phyloP scores from a whole-genome alignment of 2,329 filamentous ascomycete species.

The Chrysoporthe puriensis region DNA sequence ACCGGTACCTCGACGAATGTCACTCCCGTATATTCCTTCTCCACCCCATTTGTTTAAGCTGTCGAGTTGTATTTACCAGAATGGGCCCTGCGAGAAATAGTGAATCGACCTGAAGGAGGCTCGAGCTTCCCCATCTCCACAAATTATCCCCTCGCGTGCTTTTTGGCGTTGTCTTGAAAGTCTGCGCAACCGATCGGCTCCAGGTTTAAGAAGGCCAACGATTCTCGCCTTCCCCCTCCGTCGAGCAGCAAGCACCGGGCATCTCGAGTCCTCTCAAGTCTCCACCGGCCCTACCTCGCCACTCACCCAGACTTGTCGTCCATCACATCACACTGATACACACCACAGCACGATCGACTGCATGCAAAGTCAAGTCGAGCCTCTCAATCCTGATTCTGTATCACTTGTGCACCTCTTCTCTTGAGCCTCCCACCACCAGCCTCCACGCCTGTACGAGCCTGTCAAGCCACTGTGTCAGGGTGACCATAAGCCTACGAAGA shows the following conservation, averaged over 20 bases:
- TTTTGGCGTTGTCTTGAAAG: conserved; percentile 48
- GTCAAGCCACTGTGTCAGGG: conserved; percentile 31
- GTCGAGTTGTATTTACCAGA: conserved; percentile 28
- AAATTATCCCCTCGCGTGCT: conserved; percentile 38
- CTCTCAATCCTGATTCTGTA: conserved; percentile 26
- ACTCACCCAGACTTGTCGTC: neutral
- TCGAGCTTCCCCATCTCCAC: conserved; percentile 41
- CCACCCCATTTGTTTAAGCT: conserved; percentile 16
- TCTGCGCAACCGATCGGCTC: conserved; percentile 45
- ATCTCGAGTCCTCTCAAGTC: conserved; percentile 26
- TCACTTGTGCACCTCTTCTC: conserved; percentile 28
- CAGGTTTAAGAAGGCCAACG: conserved; percentile 34
- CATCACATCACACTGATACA: conserved; percentile 12
- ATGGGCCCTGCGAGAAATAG: conserved; percentile 31
- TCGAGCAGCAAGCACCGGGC: conserved; percentile 25
- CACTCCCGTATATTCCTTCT: conserved; percentile 16
- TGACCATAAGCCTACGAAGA: conserved; percentile 26
- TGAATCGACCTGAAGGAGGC: conserved; percentile 33
- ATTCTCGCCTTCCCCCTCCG: conserved; percentile 30
- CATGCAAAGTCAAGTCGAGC: conserved; percentile 16
- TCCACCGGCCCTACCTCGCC: neutral
- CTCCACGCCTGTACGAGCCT: conserved; percentile 29
- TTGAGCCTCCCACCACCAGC: conserved; percentile 30
- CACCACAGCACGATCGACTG: conserved; percentile 17
- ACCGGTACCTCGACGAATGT: conserved; percentile 25